Evolutionary conservation across 1,284 basidiomycete genomes (phyloP), one percentile per base, ranked within the genome.

Genomic region (Cryptococcus maquisensis): DNA sequence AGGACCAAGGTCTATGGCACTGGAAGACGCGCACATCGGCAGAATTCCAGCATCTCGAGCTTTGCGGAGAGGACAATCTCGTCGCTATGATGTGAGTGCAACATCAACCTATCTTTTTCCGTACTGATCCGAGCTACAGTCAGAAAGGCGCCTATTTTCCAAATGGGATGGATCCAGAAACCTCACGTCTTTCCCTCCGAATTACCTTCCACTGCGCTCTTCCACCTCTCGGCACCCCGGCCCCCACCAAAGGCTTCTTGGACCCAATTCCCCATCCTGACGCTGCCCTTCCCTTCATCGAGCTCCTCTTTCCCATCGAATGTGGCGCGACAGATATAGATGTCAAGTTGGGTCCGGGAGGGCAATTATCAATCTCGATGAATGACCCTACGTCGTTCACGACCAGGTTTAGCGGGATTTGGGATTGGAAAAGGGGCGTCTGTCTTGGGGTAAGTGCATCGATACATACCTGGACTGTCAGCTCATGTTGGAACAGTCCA

Each of bases 351-450:
- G 49, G 23, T 15, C 39, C 49, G 16, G 28, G 41, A 26, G 49
- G 49, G 12, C n/a, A n/a, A n/a, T n/a, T n/a, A n/a, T n/a, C n/a
- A n/a, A n/a, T n/a, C n/a, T n/a, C n/a, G n/a, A n/a, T n/a, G n/a
- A n/a, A n/a, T n/a, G n/a, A n/a, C n/a, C n/a, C n/a, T n/a, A n/a
- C n/a, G n/a, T n/a, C n/a, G n/a, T n/a, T n/a, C n/a, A n/a, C n/a
- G n/a, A n/a, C n/a, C n/a, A n/a, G n/a, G 9, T 51, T 36, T 7
- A 4, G 36, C n/a, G 50, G 41, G 3, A 8, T 51, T 15, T 51
- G 50, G 50, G 42, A 51, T 51, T 51, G 50, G 50, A 51, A 51
- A 21, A 51, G 23, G 15, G 50, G 50, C 23, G 50, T 44, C 15
- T 51, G 40, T 16, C 13, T 51, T 18, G 50, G 50, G 8, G 50